phyloP scores from a whole-genome alignment of 2,329 filamentous ascomycete species.

The Penicillium sp. region DNA sequence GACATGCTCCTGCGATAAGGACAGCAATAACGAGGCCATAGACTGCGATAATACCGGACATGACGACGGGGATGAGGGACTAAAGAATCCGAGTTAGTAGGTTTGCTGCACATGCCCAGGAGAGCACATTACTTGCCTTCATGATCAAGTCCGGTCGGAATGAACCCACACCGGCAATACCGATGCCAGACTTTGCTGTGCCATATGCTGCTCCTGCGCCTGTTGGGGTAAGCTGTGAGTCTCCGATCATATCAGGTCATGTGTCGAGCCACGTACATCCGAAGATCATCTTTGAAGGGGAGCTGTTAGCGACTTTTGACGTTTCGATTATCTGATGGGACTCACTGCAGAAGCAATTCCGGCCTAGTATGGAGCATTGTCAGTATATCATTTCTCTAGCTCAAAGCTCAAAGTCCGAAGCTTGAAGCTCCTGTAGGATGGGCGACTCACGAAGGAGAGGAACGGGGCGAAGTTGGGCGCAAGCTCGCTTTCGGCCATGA shows the following conservation, averaged over 20 bases:
- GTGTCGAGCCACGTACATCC: conserved; percentile 45
- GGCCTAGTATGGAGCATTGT: conserved; percentile 36
- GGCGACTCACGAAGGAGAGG: conserved; percentile 63
- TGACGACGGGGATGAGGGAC: conserved; percentile 64
- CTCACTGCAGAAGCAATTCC: conserved; percentile 53
- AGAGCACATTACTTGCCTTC: conserved; percentile 53
- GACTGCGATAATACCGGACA: conserved; percentile 98
- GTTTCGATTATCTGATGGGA: conserved; percentile 9
- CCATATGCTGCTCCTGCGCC: conserved; percentile 67
- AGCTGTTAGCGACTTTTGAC: conserved; percentile 24
- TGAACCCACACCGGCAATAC: conserved; percentile 66
- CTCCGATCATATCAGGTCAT: neutral
- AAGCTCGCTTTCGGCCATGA: conserved; percentile 51
- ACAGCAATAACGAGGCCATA: conserved; percentile 97
- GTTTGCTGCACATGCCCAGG: neutral
- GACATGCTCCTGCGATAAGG: conserved; percentile 88
- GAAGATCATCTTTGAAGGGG: conserved; percentile 50
- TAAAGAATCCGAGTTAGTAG: conserved; percentile 28
- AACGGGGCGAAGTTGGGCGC: conserved; percentile 67
- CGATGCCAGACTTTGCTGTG: conserved; percentile 68
- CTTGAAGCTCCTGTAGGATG: conserved; percentile 1
- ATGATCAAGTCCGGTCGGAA: conserved; percentile 68
- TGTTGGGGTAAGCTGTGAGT: conserved; percentile 36
- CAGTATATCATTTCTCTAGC: conserved; percentile 18
- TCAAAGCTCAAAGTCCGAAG: conserved; percentile 6